A percentile compares a stretch with the other conserved stretches of the same genome.
phyloP scores from a whole-genome alignment of 805 yeast genomes.

The Candida schatavii region DNA sequence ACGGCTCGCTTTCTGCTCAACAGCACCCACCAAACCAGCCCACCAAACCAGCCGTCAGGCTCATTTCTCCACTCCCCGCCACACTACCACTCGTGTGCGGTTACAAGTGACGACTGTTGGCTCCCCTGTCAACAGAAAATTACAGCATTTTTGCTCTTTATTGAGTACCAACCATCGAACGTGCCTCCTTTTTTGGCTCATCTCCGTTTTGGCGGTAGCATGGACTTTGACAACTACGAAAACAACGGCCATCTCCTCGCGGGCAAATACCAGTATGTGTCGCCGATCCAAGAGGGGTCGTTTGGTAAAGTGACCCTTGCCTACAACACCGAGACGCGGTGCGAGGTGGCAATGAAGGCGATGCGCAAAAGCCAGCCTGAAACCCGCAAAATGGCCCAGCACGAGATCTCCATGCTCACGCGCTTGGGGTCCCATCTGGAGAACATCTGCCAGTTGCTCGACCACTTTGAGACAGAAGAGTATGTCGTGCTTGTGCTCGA shows the following conservation, averaged over 20 bases:
- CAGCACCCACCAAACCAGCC: too few species aligned
- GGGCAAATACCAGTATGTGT: slow-evolving; percentile 41
- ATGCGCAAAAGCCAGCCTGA: slow-evolving; percentile 46
- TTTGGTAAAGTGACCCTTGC: slow-evolving; percentile 62
- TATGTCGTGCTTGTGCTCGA: slow-evolving; percentile 60
- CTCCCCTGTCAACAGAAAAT: too few species aligned
- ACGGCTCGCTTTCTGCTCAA: too few species aligned
- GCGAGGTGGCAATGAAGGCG: slow-evolving; percentile 53
- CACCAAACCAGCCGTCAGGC: too few species aligned
- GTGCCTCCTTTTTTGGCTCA: too few species aligned
- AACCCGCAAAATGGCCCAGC: slow-evolving; percentile 45
- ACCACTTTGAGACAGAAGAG: slow-evolving; percentile 52
- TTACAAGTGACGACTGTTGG: too few species aligned
- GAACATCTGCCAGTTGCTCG: slow-evolving; percentile 57
- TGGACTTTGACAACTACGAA: slow-evolving; percentile 14
- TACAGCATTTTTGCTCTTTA: too few species aligned
- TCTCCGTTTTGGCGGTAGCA: too few species aligned
- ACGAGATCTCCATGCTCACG: slow-evolving; percentile 47
- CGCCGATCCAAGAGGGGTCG: slow-evolving; percentile 54
- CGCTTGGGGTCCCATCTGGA: slow-evolving; percentile 41
- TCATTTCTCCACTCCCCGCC: too few species aligned
- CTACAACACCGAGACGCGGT: slow-evolving; percentile 28
- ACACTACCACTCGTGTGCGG: too few species aligned
- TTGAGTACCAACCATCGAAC: too few species aligned
- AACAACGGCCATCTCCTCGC: slow-evolving; percentile 21